phyloP scores from a whole-genome alignment of 2,329 filamentous ascomycete species.

The Fusarium verticillioides region DNA sequence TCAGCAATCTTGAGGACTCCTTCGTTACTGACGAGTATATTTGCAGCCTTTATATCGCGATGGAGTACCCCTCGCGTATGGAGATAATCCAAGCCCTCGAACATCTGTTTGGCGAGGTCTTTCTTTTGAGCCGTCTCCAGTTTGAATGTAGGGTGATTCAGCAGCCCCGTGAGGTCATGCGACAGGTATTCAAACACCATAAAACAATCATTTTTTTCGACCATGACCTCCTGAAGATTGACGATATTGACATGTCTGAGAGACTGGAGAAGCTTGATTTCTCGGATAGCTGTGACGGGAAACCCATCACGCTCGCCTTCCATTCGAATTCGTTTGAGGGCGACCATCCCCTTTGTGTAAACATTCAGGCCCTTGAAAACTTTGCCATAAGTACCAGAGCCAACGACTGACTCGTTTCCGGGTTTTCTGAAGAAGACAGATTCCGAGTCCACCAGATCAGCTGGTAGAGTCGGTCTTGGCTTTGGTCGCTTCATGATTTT shows the following conservation, averaged over 20 bases:
- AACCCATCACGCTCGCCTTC: slow-evolving; percentile 92
- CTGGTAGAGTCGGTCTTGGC: slow-evolving; percentile 73
- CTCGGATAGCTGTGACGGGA: slow-evolving; percentile 88
- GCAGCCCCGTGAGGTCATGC: slow-evolving; percentile 91
- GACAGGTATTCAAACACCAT: slow-evolving; percentile 99
- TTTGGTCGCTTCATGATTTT: slow-evolving; percentile 78
- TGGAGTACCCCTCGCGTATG: slow-evolving; percentile 94
- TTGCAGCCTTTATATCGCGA: slow-evolving; percentile 97
- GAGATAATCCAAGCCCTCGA: slow-evolving; percentile 92
- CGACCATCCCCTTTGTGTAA: slow-evolving; percentile 86
- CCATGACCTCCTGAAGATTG: slow-evolving; percentile 90
- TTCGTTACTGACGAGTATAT: slow-evolving; percentile 91
- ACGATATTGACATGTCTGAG: slow-evolving; percentile 86
- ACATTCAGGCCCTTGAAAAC: slow-evolving; percentile 95
- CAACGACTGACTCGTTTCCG: slow-evolving; percentile 96
- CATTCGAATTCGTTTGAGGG: slow-evolving; percentile 92
- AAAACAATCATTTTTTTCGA: slow-evolving; percentile 97
- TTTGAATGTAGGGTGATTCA: slow-evolving; percentile 93
- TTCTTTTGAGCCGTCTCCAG: slow-evolving; percentile 90
- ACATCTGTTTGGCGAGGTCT: slow-evolving; percentile 90
- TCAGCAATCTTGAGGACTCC: slow-evolving; percentile 93
- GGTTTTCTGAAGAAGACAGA: slow-evolving; percentile 96
- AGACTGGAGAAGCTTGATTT: slow-evolving; percentile 92
- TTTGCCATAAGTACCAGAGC: slow-evolving; percentile 94
- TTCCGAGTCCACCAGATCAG: slow-evolving; percentile 80